Conservation (phyloP, 2,329 filamentous ascomycete genomes). For the Tolypocladium sp. region DNA sequence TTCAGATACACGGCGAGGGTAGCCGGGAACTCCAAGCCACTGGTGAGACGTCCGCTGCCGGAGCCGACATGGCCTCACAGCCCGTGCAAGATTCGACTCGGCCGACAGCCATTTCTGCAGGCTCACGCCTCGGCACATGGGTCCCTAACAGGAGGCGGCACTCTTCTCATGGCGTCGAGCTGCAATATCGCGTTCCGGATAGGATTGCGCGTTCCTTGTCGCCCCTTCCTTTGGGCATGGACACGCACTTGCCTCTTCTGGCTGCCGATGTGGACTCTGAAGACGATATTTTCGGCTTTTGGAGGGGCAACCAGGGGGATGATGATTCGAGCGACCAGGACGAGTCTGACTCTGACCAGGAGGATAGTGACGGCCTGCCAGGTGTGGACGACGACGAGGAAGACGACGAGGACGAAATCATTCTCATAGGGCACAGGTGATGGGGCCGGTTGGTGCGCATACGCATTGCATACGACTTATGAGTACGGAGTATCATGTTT, state of each 20-base stretch:
- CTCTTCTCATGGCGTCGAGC: constrained; percentile 27
- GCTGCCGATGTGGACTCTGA: constrained; percentile 37
- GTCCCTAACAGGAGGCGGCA: constrained; percentile 25
- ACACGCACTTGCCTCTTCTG: constrained; percentile 14
- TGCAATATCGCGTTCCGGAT: constrained; percentile 23
- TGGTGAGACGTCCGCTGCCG: constrained; percentile 10
- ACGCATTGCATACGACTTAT: not conserved
- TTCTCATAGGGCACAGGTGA: constrained; percentile 40
- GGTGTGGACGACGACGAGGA: constrained; percentile 41
- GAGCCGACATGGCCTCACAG: not conserved
- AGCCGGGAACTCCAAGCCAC: constrained; percentile 16
- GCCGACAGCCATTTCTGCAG: constrained; percentile 11
- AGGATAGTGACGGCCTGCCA: constrained; percentile 6
- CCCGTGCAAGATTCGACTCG: constrained; percentile 4
- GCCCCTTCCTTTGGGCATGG: constrained; percentile 20
- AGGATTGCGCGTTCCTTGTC: constrained; percentile 36
- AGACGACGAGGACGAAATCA: constrained; percentile 41
- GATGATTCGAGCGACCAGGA: constrained; percentile 40
- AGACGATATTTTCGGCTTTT: constrained; percentile 49
- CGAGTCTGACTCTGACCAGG: constrained; percentile 35
- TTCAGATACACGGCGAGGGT: constrained; percentile 46
- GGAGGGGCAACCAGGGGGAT: constrained; percentile 38
- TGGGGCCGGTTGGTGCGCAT: not conserved
- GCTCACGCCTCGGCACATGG: constrained; percentile 1
- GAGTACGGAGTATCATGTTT: not conserved